Evolutionary conservation across 139 green algal genomes (phyloP).

Genomic region (Coelastrella sp.): DNA sequence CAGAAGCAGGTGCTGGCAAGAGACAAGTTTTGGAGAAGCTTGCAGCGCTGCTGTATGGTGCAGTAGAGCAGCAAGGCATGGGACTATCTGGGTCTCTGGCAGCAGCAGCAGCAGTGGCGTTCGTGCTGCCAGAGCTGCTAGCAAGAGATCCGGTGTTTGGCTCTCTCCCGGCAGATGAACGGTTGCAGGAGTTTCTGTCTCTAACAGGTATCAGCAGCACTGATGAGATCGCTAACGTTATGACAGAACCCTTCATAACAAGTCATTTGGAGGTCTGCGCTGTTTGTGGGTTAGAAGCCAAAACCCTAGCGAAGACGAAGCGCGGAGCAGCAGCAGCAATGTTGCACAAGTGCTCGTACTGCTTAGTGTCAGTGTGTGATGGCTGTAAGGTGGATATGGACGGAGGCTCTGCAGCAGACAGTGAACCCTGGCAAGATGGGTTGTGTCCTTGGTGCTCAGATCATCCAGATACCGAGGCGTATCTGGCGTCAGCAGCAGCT

Average conservation of each 20-base stretch:
- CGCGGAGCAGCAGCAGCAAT: neutral
- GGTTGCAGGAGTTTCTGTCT: constrained; percentile 7
- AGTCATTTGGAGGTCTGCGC: constrained; percentile 5
- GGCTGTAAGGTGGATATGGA: neutral
- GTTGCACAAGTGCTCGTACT: constrained; percentile 17
- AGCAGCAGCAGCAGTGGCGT: constrained; percentile 25
- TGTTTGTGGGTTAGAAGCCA: constrained; percentile 8
- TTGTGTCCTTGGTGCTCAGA: constrained; percentile 17
- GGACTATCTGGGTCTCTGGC: neutral
- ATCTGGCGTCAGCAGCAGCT: neutral
- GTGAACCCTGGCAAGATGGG: neutral
- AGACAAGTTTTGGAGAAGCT: constrained; percentile 24
- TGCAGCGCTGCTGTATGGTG: neutral
- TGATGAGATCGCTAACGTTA: neutral
- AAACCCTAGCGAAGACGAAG: neutral
- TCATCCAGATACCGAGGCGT: neutral
- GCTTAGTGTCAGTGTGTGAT: constrained; percentile 22
- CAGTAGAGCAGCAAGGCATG: neutral
- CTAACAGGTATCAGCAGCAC: neutral
- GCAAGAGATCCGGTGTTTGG: neutral
- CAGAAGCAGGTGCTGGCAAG: constrained; percentile 9
- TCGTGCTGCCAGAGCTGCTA: constrained; percentile 1
- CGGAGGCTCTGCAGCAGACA: neutral
- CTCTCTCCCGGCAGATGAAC: neutral
- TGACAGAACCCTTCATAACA: constrained; percentile 13